Evolutionary conservation across 2,329 filamentous ascomycete genomes (phyloP), one percentile per base, ranked within the genome.

Genomic region (Ascochyta clinopodiicola): DNA sequence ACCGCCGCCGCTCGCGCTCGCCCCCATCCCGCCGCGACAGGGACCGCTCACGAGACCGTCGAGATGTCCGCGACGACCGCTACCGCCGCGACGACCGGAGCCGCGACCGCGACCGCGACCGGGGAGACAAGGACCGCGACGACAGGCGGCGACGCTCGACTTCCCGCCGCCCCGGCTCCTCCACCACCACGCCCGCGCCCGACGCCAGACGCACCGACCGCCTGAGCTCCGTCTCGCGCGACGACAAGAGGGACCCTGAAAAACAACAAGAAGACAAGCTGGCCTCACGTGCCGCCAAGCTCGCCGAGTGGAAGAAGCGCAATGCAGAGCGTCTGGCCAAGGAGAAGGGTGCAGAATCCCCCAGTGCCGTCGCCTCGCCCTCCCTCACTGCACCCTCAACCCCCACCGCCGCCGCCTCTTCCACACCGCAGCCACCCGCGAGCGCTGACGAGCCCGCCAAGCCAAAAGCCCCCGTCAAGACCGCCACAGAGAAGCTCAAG

Each of bases 391-490:
- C 90, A 89, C 73, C 86, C 86, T 70, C 91, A 85, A 70, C 68
- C 3, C 71, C 91, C 85, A 47, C 56, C 29, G 57, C 51, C 48
- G 85, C 78, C 49, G 55, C 51, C 48, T 85, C 78, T 50, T 53
- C 66, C 12, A 62, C 62, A 13, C 59, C 66, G 6, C 60, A 70
- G 25, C 56, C 63, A 17, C 17, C 17, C 17, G 17, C 17, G 6
- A 19, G 35, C 45, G 56, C 68, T 32, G 78, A 84, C 29, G 82
- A 87, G 9, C 80, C 85, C 9, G 75, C 81, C 69, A 82, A 87
- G 59, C 89, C 89, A 66, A 96, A 95, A 74, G 94, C 95, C 67
- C 90, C 96, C 66, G 90, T 91, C 5, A 96, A 96, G 75, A 88
- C 87, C 19, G 92, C 95, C 64, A 88, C 86, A 36, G 96, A 94